Evolutionary conservation across 192 early-diverging fungal genomes (phyloP), one percentile per base, ranked within the genome.

Genomic region (Entomortierella chlamydospora): DNA sequence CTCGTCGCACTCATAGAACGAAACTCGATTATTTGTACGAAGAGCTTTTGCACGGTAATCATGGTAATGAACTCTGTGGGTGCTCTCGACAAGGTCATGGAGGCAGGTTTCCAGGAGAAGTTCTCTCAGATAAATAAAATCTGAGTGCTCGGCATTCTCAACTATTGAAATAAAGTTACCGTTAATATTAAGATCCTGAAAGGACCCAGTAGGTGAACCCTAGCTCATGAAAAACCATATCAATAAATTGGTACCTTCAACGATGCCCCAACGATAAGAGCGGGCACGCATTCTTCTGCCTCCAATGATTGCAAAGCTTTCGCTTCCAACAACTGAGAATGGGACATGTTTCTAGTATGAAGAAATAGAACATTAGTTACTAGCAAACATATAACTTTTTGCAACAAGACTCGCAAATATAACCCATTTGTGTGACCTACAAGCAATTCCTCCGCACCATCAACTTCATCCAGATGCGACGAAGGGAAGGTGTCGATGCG

Each of bases 21-120:
- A 95, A 30, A 90, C 87, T 41, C 94, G 90, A 39, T 91, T 91
- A 29, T 86, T 83, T 18, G 81, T 82, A 34, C 92, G 88, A 50
- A 96, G 90, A 41, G 84, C 83, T 23, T 74, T 41, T 11, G 86
- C 86, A 41, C 95, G 91, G 76, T 91, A 90, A 17, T 82, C 76
- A 49, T 92, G 89, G 71, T 96, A 96, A 72, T 95, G 93, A 20
- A 89, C 83, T 37, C 43, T 82, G 61, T 95, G 93, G 17, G 93
- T 96, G 15, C 91, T 92, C 28, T 93, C 92, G 61, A 95, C 91
- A 43, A 96, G 74, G 57, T 96, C 95, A 66, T 93, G 90, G 42
- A 96, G 81, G 60, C 86, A 87, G 30, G 84, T 82, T 55, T 83
- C 67, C 85, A 94, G 91, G 13, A 94, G 63, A n/a, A 93, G 63